These are phyloP conservation scores for Elongisporangium undulatum DNA, from an alignment of 352 stramenopile genomes.

Conservation along the genomic window DNA sequence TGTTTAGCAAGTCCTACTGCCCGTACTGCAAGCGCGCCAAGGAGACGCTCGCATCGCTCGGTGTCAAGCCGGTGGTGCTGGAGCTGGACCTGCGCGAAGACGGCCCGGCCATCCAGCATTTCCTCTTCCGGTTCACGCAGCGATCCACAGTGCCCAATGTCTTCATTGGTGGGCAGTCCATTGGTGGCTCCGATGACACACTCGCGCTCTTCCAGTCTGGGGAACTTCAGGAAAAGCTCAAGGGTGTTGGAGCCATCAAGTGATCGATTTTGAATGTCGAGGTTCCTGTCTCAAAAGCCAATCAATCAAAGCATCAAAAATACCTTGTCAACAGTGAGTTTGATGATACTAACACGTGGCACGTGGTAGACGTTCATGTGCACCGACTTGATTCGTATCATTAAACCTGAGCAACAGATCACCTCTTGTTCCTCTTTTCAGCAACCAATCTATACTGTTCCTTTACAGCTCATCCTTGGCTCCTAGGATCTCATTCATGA, in stretches of 20 bases:
- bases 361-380: no score
- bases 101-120: slow-evolving; percentile 89
- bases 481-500: slow-evolving; percentile 83
- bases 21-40: slow-evolving; percentile 87
- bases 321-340: no score
- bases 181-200: slow-evolving; percentile 95
- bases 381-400: not conserved
- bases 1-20: slow-evolving; percentile 87
- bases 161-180: slow-evolving; percentile 95
- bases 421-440: no score
- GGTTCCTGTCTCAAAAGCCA: not conserved
- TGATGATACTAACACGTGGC: no score
- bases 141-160: slow-evolving; percentile 97
- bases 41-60: slow-evolving; percentile 50
- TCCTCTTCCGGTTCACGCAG: slow-evolving; percentile 89
- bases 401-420: not conserved
- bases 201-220: slow-evolving; percentile 81
- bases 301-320: no score
- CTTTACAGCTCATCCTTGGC: slow-evolving; percentile 79
- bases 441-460: not conserved
- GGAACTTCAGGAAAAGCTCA: slow-evolving; percentile 89
- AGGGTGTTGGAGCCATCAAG: slow-evolving; percentile 46
- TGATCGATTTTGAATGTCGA: not conserved
- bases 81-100: slow-evolving; percentile 83
- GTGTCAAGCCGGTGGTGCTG: slow-evolving; percentile 63